Evolutionary conservation across 2,329 filamentous ascomycete species (phyloP).

Genomic region (Zelopaecilomyces penicillatus): DNA sequence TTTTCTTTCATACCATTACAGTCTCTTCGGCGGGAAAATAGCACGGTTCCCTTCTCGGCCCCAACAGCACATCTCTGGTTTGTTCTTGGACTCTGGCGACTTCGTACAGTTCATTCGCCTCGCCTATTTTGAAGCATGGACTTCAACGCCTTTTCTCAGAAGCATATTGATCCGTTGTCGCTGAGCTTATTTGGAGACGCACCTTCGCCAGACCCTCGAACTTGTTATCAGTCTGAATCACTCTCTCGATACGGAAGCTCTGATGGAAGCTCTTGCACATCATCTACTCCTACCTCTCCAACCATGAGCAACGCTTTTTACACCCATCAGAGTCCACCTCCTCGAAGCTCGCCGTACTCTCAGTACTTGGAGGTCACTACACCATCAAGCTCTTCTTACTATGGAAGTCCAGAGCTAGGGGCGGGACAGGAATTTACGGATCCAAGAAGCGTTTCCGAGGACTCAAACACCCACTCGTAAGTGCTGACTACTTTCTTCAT

Average conservation of each 20-base stretch:
- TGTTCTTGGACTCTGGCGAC: too few relatives aligned
- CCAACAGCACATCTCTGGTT: too few relatives aligned
- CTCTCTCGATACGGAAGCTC: slow-evolving; percentile 22
- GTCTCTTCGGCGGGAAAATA: too few relatives aligned
- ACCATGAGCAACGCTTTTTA: slow-evolving; percentile 12
- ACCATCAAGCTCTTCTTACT: slow-evolving; percentile 6
- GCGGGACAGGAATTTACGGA: slow-evolving; percentile 10
- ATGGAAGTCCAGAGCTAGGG: slow-evolving; percentile 13
- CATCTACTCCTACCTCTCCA: slow-evolving; percentile 20
- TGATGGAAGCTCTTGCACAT: slow-evolving; percentile 19
- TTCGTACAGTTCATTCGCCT: too few relatives aligned
- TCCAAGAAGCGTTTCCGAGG: slow-evolving; percentile 8
- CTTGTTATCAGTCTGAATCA: slow-evolving; percentile 17
- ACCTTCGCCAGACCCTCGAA: slow-evolving; percentile 6
- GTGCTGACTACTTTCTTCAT: not conserved
- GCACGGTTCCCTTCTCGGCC: too few relatives aligned
- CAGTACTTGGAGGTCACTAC: slow-evolving; percentile 5
- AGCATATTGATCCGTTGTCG: slow-evolving; percentile 3
- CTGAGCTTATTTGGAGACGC: slow-evolving; percentile 3
- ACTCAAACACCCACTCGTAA: slow-evolving; percentile 8
- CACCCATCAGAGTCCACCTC: slow-evolving; percentile 8
- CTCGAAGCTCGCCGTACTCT: slow-evolving; percentile 6
- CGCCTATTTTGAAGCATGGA: not conserved
- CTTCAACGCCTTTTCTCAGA: slow-evolving; percentile 3
- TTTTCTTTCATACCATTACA: too few relatives aligned